Base-by-base conservation (phyloP, 169 alveolate species). In the Plasmodium gonderi region DNA sequence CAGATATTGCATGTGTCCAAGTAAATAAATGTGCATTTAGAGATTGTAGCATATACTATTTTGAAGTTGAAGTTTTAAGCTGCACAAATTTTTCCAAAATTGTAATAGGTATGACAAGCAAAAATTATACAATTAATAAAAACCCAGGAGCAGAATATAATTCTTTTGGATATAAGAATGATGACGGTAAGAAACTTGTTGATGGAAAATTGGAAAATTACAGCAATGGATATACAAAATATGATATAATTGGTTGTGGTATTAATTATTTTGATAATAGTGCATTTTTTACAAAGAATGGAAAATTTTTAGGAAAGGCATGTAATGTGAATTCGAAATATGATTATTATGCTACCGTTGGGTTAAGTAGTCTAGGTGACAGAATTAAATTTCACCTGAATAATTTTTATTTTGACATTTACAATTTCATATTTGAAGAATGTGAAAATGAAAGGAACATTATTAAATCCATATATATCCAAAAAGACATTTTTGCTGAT, bases 221-320 rank as follows among this genome's bases (percentile, higher is more conserved):
- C 60, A 95, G 97, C 47, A 81, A 96, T 29, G 79, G 96, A 38
- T 96, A 95, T 76, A 95, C 96, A 17, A 67, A 82, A 60, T 92
- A 95, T 83, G 98, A 96, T 69, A 95, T 95, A n/a, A 79, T 96
- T 12, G 98, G 98, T 6, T 95, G 97, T 64, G 98, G 98, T 20
- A 95, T 96, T 26, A 94, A 95, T 60, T 92, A 96, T 80, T 31
- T 74, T 72, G 91, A 95, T 33, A 95, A 92, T 38, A 81, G 95
- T 42, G 94, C 96, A 17, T 96, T 96, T 90, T 96, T 95, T 85
- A 96, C 98, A 11, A 91, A 91, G 45, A 96, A 96, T 82, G 98
- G 98, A 8, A 83, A 78, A 44, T 95, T 72, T 68, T 79, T 95
- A 60, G 98, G 98, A 26, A 79, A 78, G 38, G 95, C 80, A 20